A percentile compares a stretch with the other conserved stretches of the same genome.
Conservation (phyloP, 768 basidiomycete genomes). For the Leccinum uliginosum region DNA sequence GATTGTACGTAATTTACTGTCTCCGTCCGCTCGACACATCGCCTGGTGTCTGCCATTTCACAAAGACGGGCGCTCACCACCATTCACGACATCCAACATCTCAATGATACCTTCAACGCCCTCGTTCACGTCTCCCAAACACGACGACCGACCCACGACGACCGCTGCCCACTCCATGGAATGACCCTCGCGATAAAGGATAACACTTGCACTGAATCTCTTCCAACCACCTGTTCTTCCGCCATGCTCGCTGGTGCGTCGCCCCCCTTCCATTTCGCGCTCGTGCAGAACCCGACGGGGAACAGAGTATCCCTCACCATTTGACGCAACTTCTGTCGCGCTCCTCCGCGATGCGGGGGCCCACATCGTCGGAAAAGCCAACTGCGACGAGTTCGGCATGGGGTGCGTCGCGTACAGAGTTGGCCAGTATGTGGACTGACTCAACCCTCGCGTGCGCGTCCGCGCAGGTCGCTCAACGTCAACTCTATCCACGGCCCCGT, state of each 20-base stretch:
- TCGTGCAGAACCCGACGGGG: not conserved
- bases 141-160: not conserved
- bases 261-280: not conserved
- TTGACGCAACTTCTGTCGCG: constrained; percentile 80
- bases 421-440: not conserved
- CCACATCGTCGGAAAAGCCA: constrained; percentile 79
- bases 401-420: constrained; percentile 58
- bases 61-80: not conserved
- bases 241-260: constrained; percentile 59
- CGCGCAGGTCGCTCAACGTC: constrained; percentile 65
- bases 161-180: constrained; percentile 35
- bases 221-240: constrained; percentile 78
- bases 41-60: not conserved
- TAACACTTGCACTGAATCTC: constrained; percentile 67
- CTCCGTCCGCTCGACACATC: not conserved
- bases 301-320: constrained; percentile 72
- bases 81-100: not conserved
- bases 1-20: too few relatives aligned
- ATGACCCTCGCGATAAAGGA: constrained; percentile 75
- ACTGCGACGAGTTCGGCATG: constrained; percentile 99
- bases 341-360: constrained; percentile 60
- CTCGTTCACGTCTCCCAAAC: constrained; percentile 36
- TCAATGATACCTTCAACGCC: constrained; percentile 50
- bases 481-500: constrained; percentile 75
- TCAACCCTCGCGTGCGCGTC: not conserved